Base-by-base conservation (phyloP, 805 yeast genomes). In the Lipomyces japonicus region DNA sequence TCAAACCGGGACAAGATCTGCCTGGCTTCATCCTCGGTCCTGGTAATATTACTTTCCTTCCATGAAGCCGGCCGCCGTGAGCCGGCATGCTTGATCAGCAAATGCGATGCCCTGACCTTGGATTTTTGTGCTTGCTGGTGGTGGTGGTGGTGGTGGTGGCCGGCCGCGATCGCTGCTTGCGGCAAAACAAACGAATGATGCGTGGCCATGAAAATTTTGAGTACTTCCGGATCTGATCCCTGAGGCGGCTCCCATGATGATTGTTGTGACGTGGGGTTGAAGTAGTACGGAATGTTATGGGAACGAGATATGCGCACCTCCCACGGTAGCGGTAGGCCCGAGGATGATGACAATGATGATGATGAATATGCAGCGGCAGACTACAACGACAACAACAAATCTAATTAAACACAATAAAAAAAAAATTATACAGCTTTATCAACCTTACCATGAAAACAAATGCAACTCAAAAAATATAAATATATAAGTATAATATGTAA, bases 41-140 rank as follows among this genome's bases (percentile, higher is more conserved):
- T 74, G 1, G 95, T 83, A 58, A 91, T 86, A 34, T 79, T 75
- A 22, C 81, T 82, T 31, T 78, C 76, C 66, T 88, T 85, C 95
- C 97, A 93, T 21, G 96, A 86, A 10, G 89, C 79, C 5, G 98
- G 97, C 60, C 95, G 80, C 59, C 98, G 78, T 14, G 90, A 82
- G 46, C 80, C 91, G 40, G 69, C 72, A 68, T 90, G 96, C 67
- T 93, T 93, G 56, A 91, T 75, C 42, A 93, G 73, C 41, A 93
- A 71, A 65, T 93, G 98, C 45, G 84, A 75, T 16, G 85, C 90
- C 53, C 91, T 77, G 21, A 93, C 82, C 61, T 85, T 81, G 39
- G 80, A 77, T 14, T 86, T 86, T 6, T 19, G 19, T 6, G 37
- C 16, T 6, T 14, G 10, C 52, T 74, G 75, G 42, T 72, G 73